Evolutionary conservation across 1,284 basidiomycete species (phyloP), one percentile per base, ranked within the genome.

Genomic region (Irpex sp.): DNA sequence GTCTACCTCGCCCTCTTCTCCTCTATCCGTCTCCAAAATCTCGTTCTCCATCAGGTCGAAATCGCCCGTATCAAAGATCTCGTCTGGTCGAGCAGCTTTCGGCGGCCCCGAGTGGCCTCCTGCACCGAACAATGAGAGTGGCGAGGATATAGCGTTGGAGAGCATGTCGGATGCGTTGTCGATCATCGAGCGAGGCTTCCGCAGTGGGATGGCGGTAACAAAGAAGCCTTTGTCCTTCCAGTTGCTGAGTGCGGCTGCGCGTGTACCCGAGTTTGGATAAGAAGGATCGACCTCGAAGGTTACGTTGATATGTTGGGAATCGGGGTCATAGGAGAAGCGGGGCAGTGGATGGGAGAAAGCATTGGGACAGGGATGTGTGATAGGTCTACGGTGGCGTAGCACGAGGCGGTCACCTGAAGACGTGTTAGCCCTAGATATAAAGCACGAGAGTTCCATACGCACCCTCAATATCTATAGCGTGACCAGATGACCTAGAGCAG

Each of bases 391-490:
- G 73, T 92, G 91, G 61, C 92, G 84, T 40, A 92, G 77, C 4
- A 89, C 88, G 11, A 91, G 78, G 51, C 74, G 76, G 59, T 86
- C 87, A 59, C 79, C 89, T 91, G 67, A 31, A 57, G 38, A 59
- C 40, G 40, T 37, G 51, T n/a, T 68, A 62, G 69, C 55, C 34
- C 15, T 4, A 38, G 26, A 11, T 52, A 40, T 8, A 9, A 37
- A 51, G 7, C 48, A 34, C 13, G 44, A 61, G 31, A 49, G 17
- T 61, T 15, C 11, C 19, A 1, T 34, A 67, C 70, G 49, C 74
- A 89, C 91, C 82, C 79, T 92, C 84, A 40, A 93, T 74, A 70
- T 93, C 92, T 52, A 93, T 78, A 7, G 91, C 91, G 76, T 93
- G 91, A 1, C 91, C 91, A n/a, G 90, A 85, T 7, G 84, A 82